These are phyloP conservation scores for Angomonas ambiguus DNA, from an alignment of 208 protist genomes.

Conservation along the genomic window DNA sequence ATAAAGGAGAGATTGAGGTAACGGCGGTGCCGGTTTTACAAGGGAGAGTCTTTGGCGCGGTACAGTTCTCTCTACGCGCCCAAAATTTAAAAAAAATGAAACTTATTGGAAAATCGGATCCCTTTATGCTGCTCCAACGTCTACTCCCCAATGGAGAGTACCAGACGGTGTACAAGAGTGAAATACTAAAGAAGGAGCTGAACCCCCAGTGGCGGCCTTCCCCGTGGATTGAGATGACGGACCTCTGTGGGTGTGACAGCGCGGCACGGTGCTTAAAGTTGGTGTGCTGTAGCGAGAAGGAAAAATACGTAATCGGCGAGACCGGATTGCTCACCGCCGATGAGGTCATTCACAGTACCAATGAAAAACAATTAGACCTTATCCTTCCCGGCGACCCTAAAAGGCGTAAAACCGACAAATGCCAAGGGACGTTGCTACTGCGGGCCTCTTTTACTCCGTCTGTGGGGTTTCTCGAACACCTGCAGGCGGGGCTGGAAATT, in stretches of 20 bases:
- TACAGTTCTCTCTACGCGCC: slow-evolving; percentile 19
- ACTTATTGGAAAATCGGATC: slow-evolving; percentile 31
- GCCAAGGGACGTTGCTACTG: slow-evolving; percentile 27
- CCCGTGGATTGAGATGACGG: slow-evolving; percentile 18
- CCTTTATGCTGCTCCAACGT: slow-evolving; percentile 23
- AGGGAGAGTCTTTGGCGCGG: background rate
- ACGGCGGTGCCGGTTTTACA: slow-evolving; percentile 21
- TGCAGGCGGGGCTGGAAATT: slow-evolving; percentile 46
- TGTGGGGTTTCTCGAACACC: slow-evolving; percentile 54
- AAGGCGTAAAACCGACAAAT: slow-evolving; percentile 27
- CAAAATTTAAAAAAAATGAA: slow-evolving; percentile 36
- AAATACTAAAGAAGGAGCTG: slow-evolving; percentile 26
- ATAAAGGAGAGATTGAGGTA: background rate
- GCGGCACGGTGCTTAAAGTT: slow-evolving; percentile 15
- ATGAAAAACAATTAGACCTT: slow-evolving; percentile 18
- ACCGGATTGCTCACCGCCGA: slow-evolving; percentile 6
- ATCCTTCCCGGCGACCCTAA: background rate
- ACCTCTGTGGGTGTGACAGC: slow-evolving; percentile 29
- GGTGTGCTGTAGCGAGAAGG: slow-evolving; percentile 27
- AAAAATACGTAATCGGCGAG: slow-evolving; percentile 8
- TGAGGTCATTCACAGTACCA: background rate
- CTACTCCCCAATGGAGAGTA: slow-evolving; percentile 16
- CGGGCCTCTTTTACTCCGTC: slow-evolving; percentile 12
- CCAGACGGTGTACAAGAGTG: slow-evolving; percentile 20
- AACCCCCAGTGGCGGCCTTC: slow-evolving; percentile 33